Evolutionary conservation across 1,284 basidiomycete genomes (phyloP).

Genomic region (Tilletia setariae): DNA sequence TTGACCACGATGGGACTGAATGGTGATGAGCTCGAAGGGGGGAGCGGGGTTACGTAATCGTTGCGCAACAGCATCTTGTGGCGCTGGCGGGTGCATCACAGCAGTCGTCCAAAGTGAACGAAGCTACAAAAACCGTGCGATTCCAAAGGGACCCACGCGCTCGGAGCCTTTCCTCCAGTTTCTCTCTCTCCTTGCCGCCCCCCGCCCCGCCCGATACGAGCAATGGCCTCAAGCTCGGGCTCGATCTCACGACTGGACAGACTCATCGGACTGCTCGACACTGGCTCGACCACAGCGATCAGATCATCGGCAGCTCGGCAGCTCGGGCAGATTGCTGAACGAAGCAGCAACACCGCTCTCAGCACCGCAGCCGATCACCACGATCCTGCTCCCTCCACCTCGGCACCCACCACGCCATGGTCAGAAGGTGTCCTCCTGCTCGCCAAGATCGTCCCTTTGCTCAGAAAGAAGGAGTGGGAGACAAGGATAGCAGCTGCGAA

Average conservation of each 20-base stretch:
- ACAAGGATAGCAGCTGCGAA: constrained; percentile 78
- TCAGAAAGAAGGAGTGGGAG: constrained; percentile 82
- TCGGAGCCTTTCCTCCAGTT: too few relatives aligned
- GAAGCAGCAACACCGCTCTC: constrained; percentile 23
- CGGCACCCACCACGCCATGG: constrained; percentile 50
- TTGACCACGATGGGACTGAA: too few relatives aligned
- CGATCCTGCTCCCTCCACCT: not conserved
- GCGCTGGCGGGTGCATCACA: too few relatives aligned
- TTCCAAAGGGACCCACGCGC: too few relatives aligned
- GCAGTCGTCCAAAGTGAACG: too few relatives aligned
- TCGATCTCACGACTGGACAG: constrained; percentile 66
- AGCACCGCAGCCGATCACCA: constrained; percentile 9
- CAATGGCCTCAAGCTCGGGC: too few relatives aligned
- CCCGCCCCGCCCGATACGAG: too few relatives aligned
- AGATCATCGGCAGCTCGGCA: constrained; percentile 87
- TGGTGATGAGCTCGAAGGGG: too few relatives aligned
- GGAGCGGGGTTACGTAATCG: too few relatives aligned
- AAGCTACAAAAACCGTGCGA: too few relatives aligned
- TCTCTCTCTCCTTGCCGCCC: too few relatives aligned
- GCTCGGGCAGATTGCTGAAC: constrained; percentile 74
- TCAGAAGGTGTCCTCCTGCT: constrained; percentile 58
- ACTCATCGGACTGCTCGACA: constrained; percentile 83
- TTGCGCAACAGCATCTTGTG: too few relatives aligned
- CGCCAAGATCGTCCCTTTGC: constrained; percentile 73
- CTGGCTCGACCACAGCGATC: constrained; percentile 79